Evolutionary conservation across 331 rosid species (phyloP), one percentile per base, ranked within the genome.

Genomic region (Saraca asoca): DNA sequence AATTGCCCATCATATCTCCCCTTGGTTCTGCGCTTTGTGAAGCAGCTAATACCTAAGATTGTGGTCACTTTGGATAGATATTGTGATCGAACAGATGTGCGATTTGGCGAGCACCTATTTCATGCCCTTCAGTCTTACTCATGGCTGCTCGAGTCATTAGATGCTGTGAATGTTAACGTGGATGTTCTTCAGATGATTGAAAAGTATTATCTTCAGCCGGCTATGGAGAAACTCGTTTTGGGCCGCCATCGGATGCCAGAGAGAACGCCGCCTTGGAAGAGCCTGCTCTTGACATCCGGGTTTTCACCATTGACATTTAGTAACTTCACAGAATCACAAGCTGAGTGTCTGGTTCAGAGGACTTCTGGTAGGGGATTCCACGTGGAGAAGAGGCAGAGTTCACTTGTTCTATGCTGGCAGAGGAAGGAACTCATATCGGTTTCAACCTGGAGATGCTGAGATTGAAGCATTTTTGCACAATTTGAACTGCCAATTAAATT

Each of bases 371-470:
- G 81, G 56, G 91, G 95, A 19, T 88, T 83, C 64, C 83, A 90
- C 29, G 69, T 90, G 1, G 95, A 87, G 83, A 93, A 82, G 83
- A 73, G 72, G 60, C 94, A 84, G 58, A 78, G 89, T 33, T 85
- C 96, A 5, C 90, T 90, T 50, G 91, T 81, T 75, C 82, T 93
- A 2, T 85, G 79, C 76, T 89, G 94, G 96, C 95, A 85, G 73
- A 76, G 88, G 55, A 93, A 85, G 75, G 93, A 92, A 43, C 91
- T 89, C 18, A 56, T 88, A 62, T 84, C 88, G 0, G 85, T 73
- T 81, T 87, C 98, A 4, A 84, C 90, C 15, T 90, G 95, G 96
- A 77, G 90, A 74, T 93, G 95, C 80, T 87, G 73, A 85, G 73
- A 85, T 81, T 20, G 73, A 39, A 19, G 70, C 71, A 63, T 62